Percentiles rank a stretch among this genome's conserved stretches.
These are phyloP conservation scores for Linum trigynum DNA, from an alignment of 345 rosid species.

Conservation along the genomic window DNA sequence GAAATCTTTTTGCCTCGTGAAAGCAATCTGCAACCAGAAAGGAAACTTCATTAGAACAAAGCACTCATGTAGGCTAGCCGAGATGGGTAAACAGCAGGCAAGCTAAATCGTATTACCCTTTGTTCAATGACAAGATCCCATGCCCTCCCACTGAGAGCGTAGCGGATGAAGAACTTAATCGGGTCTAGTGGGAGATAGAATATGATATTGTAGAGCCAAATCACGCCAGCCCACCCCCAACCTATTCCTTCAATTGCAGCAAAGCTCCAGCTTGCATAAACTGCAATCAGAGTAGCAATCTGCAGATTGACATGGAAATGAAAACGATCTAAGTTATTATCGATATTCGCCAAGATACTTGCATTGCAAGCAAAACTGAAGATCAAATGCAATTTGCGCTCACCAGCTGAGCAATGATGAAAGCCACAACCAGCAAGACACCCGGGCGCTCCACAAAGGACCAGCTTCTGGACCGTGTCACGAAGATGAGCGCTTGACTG, in stretches of 20 bases:
- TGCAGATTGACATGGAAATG: constrained; percentile 19
- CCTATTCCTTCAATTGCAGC: constrained; percentile 97
- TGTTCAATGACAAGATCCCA: constrained; percentile 99
- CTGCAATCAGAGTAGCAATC: constrained; percentile 96
- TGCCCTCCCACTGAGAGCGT: constrained; percentile 89
- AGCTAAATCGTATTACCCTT: constrained; percentile 45
- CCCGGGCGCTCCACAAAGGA: constrained; percentile 96
- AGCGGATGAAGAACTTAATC: constrained; percentile 85
- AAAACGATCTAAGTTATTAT: background rate
- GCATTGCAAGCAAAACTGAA: background rate
- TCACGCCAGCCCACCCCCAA: constrained; percentile 99
- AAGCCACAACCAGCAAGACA: constrained; percentile 57
- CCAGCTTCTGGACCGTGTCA: constrained; percentile 93
- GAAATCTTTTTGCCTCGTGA: constrained; percentile 92
- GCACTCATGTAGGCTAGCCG: background rate
- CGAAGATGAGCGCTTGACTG: constrained; percentile 96
- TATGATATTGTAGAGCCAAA: constrained; percentile 88
- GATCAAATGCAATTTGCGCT: constrained; percentile 21
- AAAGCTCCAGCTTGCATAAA: constrained; percentile 88
- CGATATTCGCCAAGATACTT: constrained; percentile 2
- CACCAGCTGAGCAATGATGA: constrained; percentile 86
- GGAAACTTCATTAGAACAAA: constrained; percentile 11
- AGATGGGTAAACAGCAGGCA: background rate
- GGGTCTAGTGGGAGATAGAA: constrained; percentile 85
- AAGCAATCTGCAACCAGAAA: constrained; percentile 56